Base-by-base conservation (phyloP, 176 grass and related monocot species). In the Zoysia pacifica region DNA sequence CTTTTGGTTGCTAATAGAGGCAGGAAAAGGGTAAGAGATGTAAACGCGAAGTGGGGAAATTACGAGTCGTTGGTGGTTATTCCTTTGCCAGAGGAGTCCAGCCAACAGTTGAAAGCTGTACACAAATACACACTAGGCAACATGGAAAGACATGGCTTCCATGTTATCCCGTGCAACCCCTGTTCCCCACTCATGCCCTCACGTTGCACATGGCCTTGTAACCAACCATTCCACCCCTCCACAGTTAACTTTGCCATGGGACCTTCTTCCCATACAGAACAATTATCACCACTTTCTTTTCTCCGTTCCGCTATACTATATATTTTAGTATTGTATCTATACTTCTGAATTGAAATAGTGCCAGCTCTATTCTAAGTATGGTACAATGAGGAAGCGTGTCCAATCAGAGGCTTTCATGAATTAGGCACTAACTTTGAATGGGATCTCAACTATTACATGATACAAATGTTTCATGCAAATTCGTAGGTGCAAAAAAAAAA, bases 121-220 rank as follows among this genome's bases (percentile, higher is more conserved):
- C 74, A 93, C 74, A 81, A 79, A 89, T 91, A 82, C 78, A 88
- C 79, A 83, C 82, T 70, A 86, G 72, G 85, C 85, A 93, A 88
- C 91, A 91, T 93, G 85, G 74, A 79, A 65, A 91, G 79, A 79
- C 86, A 85, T 93, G 89, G 75, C 69, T 89, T 82, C 89, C 91
- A 94, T 86, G 91, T 89, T 89, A 94, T 91, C 86, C 79, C 87
- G 75, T 89, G 81, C 83, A 87, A 87, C 66, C 89, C 79, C 84
- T 92, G 89, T 92, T 92, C 93, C 84, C 93, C 93, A 90, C 87
- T 90, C 87, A 78, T 73, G 73, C 69, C 81, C 80, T 87, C 74
- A 80, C 85, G 86, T 91, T 88, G 84, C 93, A 92, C 93, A 96
- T 96, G 90, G 85, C 79, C 76, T 85, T 85, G 55, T 85, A 82